These are phyloP conservation scores for Vitis amurensis DNA, from an alignment of 164 flowering plant species.

Conservation along the genomic window DNA sequence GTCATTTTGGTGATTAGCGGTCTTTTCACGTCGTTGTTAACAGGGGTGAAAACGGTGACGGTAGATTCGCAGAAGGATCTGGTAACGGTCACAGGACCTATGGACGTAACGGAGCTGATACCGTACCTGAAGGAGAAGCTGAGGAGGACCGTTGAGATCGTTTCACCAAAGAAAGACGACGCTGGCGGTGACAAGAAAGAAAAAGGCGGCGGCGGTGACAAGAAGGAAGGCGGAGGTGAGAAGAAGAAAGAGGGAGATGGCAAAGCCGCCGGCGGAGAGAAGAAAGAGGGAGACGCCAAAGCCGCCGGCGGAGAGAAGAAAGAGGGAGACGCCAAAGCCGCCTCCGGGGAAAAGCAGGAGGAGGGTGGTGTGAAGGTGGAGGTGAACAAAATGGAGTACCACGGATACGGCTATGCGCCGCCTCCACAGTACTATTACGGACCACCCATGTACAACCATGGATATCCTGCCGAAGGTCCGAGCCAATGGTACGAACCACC, in stretches of 20 bases:
- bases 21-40: background rate
- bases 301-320: constrained; percentile 13
- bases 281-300: constrained; percentile 13
- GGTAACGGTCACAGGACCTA: constrained; percentile 70
- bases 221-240: constrained; percentile 11
- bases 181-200: constrained; percentile 22
- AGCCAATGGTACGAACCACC: constrained; percentile 3
- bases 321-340: constrained; percentile 9
- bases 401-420: constrained; percentile 16
- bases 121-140: constrained; percentile 58
- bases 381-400: constrained; percentile 36
- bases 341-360: background rate
- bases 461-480: background rate
- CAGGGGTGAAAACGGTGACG: constrained; percentile 65
- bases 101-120: constrained; percentile 53
- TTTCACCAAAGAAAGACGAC: constrained; percentile 52
- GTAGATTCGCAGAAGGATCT: constrained; percentile 56
- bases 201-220: constrained; percentile 10
- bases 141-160: constrained; percentile 59
- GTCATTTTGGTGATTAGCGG: too few relatives aligned
- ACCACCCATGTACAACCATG: constrained; percentile 8
- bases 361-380: constrained; percentile 22
- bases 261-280: constrained; percentile 10
- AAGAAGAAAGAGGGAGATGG: constrained; percentile 16
- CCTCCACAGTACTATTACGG: constrained; percentile 23